Percentiles rank a stretch among this genome's conserved stretches.
These are phyloP conservation scores for Metschnikowia amazonensis DNA, from an alignment of 805 yeast genomes.

Conservation along the genomic window DNA sequence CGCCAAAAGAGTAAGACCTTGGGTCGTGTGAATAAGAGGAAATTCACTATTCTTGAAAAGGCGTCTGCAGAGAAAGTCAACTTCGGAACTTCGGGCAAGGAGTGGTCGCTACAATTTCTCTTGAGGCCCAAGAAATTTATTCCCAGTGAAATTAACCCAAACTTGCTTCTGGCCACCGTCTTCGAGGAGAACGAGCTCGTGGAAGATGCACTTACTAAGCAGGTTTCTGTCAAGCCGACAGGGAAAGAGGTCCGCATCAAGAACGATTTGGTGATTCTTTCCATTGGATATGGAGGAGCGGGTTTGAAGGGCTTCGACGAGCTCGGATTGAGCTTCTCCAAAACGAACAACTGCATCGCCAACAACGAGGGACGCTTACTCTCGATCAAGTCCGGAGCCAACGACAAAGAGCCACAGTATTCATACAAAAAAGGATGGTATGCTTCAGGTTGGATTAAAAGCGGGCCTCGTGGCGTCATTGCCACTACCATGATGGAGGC, in stretches of 20 bases:
- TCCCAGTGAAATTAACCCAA: constrained; percentile 31
- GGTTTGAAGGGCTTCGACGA: constrained; percentile 58
- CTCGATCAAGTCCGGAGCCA: constrained; percentile 12
- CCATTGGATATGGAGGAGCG: constrained; percentile 78
- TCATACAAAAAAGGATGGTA: constrained; percentile 51
- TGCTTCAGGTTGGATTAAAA: constrained; percentile 87
- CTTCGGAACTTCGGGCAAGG: constrained; percentile 15
- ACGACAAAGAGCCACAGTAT: constrained; percentile 17
- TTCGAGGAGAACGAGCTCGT: constrained; percentile 47
- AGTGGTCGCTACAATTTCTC: constrained; percentile 70
- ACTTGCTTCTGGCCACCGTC: constrained; percentile 41
- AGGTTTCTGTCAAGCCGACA: constrained; percentile 31
- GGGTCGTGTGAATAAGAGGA: constrained; percentile 57
- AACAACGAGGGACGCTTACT: constrained; percentile 36
- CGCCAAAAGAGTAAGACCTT: constrained; percentile 30
- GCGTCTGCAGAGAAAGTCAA: constrained; percentile 23
- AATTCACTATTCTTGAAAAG: constrained; percentile 59
- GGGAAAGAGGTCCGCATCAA: constrained; percentile 30
- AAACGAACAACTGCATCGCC: constrained; percentile 22
- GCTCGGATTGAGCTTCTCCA: constrained; percentile 26
- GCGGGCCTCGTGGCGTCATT: constrained; percentile 85
- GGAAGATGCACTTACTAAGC: constrained; percentile 30
- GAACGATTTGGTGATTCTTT: constrained; percentile 68
- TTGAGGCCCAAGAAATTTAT: constrained; percentile 59
- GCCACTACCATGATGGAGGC: constrained; percentile 88